Evolutionary conservation across 441 rosid genomes (phyloP), one percentile per base, ranked within the genome.

Genomic region (Adansonia madagascariensis): DNA sequence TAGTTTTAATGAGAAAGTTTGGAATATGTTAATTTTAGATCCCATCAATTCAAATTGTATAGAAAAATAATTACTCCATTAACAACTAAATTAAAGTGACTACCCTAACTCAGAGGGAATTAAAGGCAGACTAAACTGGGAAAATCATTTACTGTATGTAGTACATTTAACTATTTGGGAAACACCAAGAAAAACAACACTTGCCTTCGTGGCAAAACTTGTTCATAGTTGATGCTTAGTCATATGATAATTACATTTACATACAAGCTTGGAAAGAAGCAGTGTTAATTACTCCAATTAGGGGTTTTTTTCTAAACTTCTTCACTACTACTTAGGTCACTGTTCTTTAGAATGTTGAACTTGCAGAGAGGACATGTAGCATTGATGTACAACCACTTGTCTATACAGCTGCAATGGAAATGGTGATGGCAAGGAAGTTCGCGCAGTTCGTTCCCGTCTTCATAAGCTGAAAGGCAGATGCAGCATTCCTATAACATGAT

Each of bases 361-460:
- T 91, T 91, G 91, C 92, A 91, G 78, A 91, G 91, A 64, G 92
- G 94, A 74, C 92, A 88, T 15, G 88, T 88, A 0, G 93, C 91
- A 7, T 89, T 89, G 73, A 88, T 87, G 84, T 83, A 81, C 57
- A 91, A 75, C 95, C 91, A 87, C 76, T 91, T 89, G 76, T 89
- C 92, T 68, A 89, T 81, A 73, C 91, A 89, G 72, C 63, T 31
- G 35, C 88, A 84, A 78, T 89, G 94, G 85, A 87, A 89, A 81
- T 88, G 92, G 80, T 91, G 95, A 52, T 77, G 75, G 78, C 95
- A 91, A 50, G 91, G 90, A 80, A 89, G 92, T 12, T 89, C 85
- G 0, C 89, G 83, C 56, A 91, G 47, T 66, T 91, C 91, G 27
- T 71, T 75, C 70, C 88, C 90, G 66, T 88, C 90, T 52, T 91